These are phyloP conservation scores for Parafenestella ontariensis DNA, from an alignment of 2,329 filamentous ascomycete genomes.

Conservation along the genomic window DNA sequence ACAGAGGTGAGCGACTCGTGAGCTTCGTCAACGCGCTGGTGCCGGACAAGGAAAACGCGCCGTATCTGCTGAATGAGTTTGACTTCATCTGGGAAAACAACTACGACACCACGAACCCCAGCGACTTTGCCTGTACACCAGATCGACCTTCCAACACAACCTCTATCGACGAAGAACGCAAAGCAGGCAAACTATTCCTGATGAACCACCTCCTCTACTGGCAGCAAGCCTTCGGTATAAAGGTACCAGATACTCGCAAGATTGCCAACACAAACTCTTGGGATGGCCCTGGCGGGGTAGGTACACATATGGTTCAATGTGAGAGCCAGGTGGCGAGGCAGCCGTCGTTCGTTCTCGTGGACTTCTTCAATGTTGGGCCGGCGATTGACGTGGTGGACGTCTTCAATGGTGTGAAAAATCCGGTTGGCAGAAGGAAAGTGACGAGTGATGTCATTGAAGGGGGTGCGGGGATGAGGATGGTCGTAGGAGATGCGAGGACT, in stretches of 20 bases:
- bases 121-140: constrained; percentile 73
- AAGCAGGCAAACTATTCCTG: constrained; percentile 68
- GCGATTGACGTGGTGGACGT: constrained; percentile 71
- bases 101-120: constrained; percentile 67
- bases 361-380: constrained; percentile 77
- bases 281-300: constrained; percentile 61
- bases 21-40: constrained; percentile 67
- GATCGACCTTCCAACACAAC: constrained; percentile 65
- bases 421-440: constrained; percentile 52
- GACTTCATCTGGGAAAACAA: constrained; percentile 73
- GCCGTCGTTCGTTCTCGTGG: constrained; percentile 76
- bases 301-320: constrained; percentile 47
- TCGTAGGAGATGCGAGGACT: not conserved
- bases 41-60: constrained; percentile 46
- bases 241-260: constrained; percentile 50
- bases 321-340: constrained; percentile 64
- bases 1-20: constrained; percentile 66
- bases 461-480: not conserved
- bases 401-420: constrained; percentile 64
- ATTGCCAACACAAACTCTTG: constrained; percentile 71
- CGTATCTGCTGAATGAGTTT: constrained; percentile 68
- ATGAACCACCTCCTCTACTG: constrained; percentile 81
- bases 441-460: constrained; percentile 9
- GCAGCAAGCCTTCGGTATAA: constrained; percentile 49
- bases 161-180: constrained; percentile 53